These are phyloP conservation scores for Beauveria sp. DNA, from an alignment of 2,329 filamentous ascomycete species.

Conservation along the genomic window DNA sequence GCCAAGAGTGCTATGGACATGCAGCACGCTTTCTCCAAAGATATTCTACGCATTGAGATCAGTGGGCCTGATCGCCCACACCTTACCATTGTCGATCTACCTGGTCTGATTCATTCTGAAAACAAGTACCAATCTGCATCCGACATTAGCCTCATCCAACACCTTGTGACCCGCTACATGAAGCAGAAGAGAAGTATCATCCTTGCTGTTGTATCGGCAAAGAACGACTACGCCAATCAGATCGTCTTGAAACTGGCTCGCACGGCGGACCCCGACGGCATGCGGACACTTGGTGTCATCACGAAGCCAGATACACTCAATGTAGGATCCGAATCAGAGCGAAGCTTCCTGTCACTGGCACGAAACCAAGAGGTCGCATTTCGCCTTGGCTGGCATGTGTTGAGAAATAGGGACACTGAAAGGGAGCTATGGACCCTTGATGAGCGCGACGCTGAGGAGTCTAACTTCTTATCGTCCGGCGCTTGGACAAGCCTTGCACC, in stretches of 20 bases:
- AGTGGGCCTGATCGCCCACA: slow-evolving; percentile 20
- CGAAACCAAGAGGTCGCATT: slow-evolving; percentile 43
- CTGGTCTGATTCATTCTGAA: slow-evolving; percentile 32
- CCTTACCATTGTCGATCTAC: slow-evolving; percentile 41
- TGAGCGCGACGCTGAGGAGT: slow-evolving; percentile 33
- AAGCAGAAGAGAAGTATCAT: slow-evolving; percentile 34
- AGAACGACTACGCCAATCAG: background rate
- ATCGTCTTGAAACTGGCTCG: too few relatives aligned
- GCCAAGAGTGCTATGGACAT: too few relatives aligned
- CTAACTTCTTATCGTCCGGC: slow-evolving; percentile 34
- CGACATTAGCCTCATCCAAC: slow-evolving; percentile 25
- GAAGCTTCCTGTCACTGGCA: background rate
- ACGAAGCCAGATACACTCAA: slow-evolving; percentile 38
- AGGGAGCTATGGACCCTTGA: slow-evolving; percentile 13
- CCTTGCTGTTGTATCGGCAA: slow-evolving; percentile 34
- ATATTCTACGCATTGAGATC: slow-evolving; percentile 21
- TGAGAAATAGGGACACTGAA: slow-evolving; percentile 31
- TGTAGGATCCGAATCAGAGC: background rate
- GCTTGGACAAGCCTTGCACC: slow-evolving; percentile 29
- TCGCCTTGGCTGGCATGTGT: slow-evolving; percentile 44
- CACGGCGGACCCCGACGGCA: too few relatives aligned
- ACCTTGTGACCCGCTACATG: slow-evolving; percentile 34
- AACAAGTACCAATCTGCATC: slow-evolving; percentile 26
- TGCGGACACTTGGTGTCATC: slow-evolving; percentile 29
- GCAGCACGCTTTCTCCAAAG: slow-evolving; percentile 14